Base-by-base conservation (phyloP, 1,284 basidiomycete genomes). In the Rugosomyces carneus region DNA sequence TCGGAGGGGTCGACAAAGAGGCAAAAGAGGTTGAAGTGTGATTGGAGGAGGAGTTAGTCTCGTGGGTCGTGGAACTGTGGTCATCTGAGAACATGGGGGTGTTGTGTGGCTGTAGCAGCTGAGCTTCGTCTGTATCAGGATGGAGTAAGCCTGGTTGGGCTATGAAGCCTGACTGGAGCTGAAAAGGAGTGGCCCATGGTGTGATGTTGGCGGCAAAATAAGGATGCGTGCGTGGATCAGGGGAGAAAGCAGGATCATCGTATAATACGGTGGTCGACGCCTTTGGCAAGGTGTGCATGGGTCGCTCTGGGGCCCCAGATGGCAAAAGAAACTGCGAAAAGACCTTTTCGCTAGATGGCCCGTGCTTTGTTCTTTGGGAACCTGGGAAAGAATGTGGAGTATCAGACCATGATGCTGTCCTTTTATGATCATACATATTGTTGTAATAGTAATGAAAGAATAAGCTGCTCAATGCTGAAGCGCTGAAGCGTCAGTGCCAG, bases 181-280 rank as follows among this genome's bases (percentile, higher is more conserved):
- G 41, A 57, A 58, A 37, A 56, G 53, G 47, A 39, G 42, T 34
- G 15, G n/a, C 44, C 61, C 58, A 61, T 35, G 56, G 54, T 34
- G 59, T 52, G 47, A 58, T 57, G 52, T 55, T 55, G 21, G 59
- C 55, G 42, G 53, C 57, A 47, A 67, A 69, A 58, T 69, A 64
- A 1, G 74, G 77, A 59, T 80, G 65, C 2, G 64, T 53, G 47
- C 63, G 63, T 13, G 77, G 78, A 62, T 78, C 72, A 37, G 67
- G 51, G 48, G 78, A 80, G 64, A 80, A 80, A 0, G 77, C 77
- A 31, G 76, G 78, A 55, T 80, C 78, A 44, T 68, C 58, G 49
- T 64, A 68, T 47, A 56, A 53, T 36, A 45, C 51, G 55, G 57
- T 51, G 15, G 62, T 41, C 52, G 63, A 48, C 23, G 59, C 58